These are phyloP conservation scores for Wallacemonas collosoma DNA, from an alignment of 208 protist species.

Conservation along the genomic window DNA sequence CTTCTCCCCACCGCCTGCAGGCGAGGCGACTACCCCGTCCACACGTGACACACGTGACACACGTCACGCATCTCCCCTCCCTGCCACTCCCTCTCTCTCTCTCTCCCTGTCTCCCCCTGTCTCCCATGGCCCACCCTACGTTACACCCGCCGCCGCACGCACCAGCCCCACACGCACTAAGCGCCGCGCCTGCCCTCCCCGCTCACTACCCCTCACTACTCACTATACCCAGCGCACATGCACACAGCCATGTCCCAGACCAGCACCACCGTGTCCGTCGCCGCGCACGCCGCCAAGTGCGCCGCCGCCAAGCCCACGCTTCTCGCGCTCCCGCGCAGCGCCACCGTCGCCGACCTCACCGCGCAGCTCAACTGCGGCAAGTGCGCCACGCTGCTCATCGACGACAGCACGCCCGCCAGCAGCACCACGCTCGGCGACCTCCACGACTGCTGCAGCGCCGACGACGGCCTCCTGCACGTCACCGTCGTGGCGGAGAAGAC, in stretches of 20 bases:
- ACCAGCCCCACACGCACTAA: background rate
- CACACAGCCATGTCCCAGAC: slow-evolving; percentile 26
- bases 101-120: too few relatives aligned
- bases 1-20: too few relatives aligned
- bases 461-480: slow-evolving; percentile 40
- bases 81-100: too few relatives aligned
- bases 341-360: slow-evolving; percentile 31
- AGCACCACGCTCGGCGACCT: slow-evolving; percentile 30
- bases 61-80: too few relatives aligned
- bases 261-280: slow-evolving; percentile 21
- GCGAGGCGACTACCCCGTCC: too few relatives aligned
- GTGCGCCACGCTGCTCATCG: slow-evolving; percentile 24
- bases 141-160: background rate
- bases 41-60: too few relatives aligned
- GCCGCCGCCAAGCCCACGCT: slow-evolving; percentile 26
- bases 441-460: slow-evolving; percentile 28
- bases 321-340: slow-evolving; percentile 26
- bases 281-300: slow-evolving; percentile 17
- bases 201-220: slow-evolving; percentile 13
- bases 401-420: slow-evolving; percentile 23
- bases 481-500: slow-evolving; percentile 21
- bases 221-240: slow-evolving; percentile 25
- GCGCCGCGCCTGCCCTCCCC: background rate
- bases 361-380: slow-evolving; percentile 15
- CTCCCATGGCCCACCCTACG: too few relatives aligned